phyloP scores from a whole-genome alignment of 345 rosid genomes.

The Pugionium cornutum region DNA sequence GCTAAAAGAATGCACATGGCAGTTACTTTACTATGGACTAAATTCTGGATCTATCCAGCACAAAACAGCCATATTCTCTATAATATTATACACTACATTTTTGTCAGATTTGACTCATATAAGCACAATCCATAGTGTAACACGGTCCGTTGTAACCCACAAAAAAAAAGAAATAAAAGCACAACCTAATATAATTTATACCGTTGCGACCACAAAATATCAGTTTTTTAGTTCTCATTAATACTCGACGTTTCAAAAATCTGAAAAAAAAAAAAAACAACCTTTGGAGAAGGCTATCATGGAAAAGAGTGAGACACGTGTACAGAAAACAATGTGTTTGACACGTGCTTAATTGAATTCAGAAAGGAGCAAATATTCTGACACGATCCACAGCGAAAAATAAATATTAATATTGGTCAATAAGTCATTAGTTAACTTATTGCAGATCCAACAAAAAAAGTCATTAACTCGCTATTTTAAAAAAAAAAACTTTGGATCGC shows the following conservation, averaged over 20 bases:
- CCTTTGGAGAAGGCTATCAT: too few relatives aligned
- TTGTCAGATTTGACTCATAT: neutral
- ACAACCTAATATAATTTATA: too few relatives aligned
- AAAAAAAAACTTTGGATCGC: neutral
- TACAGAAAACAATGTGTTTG: neutral
- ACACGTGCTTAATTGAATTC: conserved; percentile 19
- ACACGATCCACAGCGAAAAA: neutral
- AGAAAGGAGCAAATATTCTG: conserved; percentile 1
- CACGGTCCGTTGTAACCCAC: too few relatives aligned
- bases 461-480: neutral
- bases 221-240: neutral
- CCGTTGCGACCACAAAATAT: neutral
- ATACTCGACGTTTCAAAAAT: neutral
- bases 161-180: too few relatives aligned
- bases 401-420: neutral
- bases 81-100: neutral
- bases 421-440: conserved; percentile 1
- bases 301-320: conserved; percentile 3
- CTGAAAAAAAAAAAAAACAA: neutral
- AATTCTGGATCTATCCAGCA: neutral
- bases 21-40: neutral
- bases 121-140: neutral
- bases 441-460: neutral
- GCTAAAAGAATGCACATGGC: neutral
- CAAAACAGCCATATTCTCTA: conserved; percentile 6